phyloP scores from a whole-genome alignment of 1,284 basidiomycete species.

The Athelia sp. region DNA sequence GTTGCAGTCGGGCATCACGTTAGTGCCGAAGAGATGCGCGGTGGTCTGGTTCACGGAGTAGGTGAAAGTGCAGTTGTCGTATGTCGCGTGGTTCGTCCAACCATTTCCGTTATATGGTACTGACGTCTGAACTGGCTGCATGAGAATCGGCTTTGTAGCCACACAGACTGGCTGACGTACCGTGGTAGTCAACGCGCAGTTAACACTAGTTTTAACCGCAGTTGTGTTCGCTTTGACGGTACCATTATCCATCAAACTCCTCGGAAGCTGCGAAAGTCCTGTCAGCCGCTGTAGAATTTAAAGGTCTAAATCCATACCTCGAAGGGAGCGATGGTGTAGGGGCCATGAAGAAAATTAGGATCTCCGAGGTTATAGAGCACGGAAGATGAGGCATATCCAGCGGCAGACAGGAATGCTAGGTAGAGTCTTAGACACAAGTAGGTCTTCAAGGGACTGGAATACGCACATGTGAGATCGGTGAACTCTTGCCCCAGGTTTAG shows the following conservation, averaged over 20 bases:
- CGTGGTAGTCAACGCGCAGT: constrained; percentile 30
- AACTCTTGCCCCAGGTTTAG: constrained; percentile 39
- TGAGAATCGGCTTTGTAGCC: constrained; percentile 7
- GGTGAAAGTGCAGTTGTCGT: constrained; percentile 32
- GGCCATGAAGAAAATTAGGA: constrained; percentile 36
- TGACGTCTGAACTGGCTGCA: constrained; percentile 16
- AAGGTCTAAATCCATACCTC: constrained; percentile 23
- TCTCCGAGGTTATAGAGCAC: constrained; percentile 38
- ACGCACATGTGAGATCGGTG: constrained; percentile 41
- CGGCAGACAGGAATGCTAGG: constrained; percentile 45
- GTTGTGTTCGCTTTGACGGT: constrained; percentile 42
- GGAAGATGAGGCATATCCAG: constrained; percentile 45
- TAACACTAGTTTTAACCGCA: constrained; percentile 37
- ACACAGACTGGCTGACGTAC: constrained; percentile 20
- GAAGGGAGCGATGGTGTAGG: constrained; percentile 42
- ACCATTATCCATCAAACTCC: constrained; percentile 22
- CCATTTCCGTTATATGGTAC: constrained; percentile 29
- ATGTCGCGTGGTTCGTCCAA: constrained; percentile 38
- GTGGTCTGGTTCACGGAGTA: constrained; percentile 36
- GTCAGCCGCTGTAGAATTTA: neutral
- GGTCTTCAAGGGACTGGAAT: neutral
- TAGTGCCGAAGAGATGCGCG: constrained; percentile 34
- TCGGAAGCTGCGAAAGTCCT: constrained; percentile 26
- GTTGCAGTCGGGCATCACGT: constrained; percentile 22
- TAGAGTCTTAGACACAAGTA: neutral